These are phyloP conservation scores for Panellus pusillus DNA, from an alignment of 768 basidiomycete species.

Conservation along the genomic window DNA sequence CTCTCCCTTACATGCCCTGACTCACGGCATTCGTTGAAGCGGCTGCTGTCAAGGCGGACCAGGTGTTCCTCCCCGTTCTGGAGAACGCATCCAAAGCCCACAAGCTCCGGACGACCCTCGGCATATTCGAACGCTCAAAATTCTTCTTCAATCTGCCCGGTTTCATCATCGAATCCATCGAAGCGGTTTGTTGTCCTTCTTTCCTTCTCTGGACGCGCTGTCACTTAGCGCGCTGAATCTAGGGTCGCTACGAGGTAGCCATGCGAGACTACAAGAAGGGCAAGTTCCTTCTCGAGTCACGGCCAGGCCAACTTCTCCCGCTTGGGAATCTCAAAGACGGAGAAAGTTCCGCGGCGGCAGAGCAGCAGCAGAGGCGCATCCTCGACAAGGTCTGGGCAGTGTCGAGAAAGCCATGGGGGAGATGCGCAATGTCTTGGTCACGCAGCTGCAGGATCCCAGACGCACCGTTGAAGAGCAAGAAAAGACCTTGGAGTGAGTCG, in stretches of 20 bases:
- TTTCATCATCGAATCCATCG: constrained; percentile 83
- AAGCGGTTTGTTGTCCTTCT: constrained; percentile 64
- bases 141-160: constrained; percentile 99
- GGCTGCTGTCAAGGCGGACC: constrained; percentile 90
- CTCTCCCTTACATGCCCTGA: neutral
- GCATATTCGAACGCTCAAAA: constrained; percentile 94
- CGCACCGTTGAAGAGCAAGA: constrained; percentile 92
- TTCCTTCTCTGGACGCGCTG: constrained; percentile 27
- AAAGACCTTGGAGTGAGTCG: constrained; percentile 88
- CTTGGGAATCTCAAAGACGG: constrained; percentile 63
- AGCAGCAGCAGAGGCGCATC: constrained; percentile 86
- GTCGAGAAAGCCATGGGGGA: constrained; percentile 95
- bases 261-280: constrained; percentile 98
- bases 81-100: constrained; percentile 95
- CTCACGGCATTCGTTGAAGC: constrained; percentile 43
- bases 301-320: constrained; percentile 84
- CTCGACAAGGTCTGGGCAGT: constrained; percentile 94
- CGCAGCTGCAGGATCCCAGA: constrained; percentile 77
- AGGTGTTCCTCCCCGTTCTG: constrained; percentile 93
- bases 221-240: constrained; percentile 37
- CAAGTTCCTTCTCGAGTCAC: constrained; percentile 82
- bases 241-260: constrained; percentile 87
- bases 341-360: constrained; percentile 44
- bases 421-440: constrained; percentile 76
- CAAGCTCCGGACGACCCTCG: constrained; percentile 87